Evolutionary conservation across 768 basidiomycete genomes (phyloP), one percentile per base, ranked within the genome.

Genomic region (Auriculariales sp.): DNA sequence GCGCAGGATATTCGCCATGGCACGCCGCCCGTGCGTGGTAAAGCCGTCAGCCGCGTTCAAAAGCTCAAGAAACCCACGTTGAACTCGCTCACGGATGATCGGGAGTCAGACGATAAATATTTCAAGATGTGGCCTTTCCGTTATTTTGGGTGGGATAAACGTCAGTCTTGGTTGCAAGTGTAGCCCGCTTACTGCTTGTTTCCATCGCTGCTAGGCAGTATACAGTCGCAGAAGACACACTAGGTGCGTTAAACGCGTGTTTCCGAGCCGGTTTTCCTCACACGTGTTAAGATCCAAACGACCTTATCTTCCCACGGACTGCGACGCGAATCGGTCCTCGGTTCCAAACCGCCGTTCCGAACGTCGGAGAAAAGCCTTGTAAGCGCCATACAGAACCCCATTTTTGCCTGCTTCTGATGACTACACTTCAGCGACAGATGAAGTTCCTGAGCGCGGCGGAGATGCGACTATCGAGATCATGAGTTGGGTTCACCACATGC

Each of bases 41-140:
- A 52, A 15, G n/a, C n/a, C n/a, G 15, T 36, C 15, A 34, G 36
- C 28, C 49, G 15, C 84, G 83, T 12, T 71, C 84, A 11, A 3
- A 75, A 77, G 39, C 70, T 81, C 48, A 83, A 82, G 49, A 86
- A 86, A 29, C 73, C 85, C 42, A 74, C 76, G 54, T 25, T 45
- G 4, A 44, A 24, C 22, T 44, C 39, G 22, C 39, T 44, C 15
- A 25, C 39, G 58, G 78, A 76, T 56, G 85, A 86, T 62, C 83
- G 84, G 64, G 83, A 74, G 53, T 66, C 82, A 51, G 74, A 79
- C 19, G 79, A 88, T 53, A 89, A 84, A 59, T 83, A 88, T 64
- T 91, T 77, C 68, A 88, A 82, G 63, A 82, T 82, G 80, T 93
- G 84, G 88, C 87, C 81, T 3, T 95, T 93, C 67, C 75, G 95